Percentiles rank a stretch among this genome's conserved stretches.
phyloP scores from a whole-genome alignment of 2,329 filamentous ascomycete genomes.

The Epichloe sibirici region DNA sequence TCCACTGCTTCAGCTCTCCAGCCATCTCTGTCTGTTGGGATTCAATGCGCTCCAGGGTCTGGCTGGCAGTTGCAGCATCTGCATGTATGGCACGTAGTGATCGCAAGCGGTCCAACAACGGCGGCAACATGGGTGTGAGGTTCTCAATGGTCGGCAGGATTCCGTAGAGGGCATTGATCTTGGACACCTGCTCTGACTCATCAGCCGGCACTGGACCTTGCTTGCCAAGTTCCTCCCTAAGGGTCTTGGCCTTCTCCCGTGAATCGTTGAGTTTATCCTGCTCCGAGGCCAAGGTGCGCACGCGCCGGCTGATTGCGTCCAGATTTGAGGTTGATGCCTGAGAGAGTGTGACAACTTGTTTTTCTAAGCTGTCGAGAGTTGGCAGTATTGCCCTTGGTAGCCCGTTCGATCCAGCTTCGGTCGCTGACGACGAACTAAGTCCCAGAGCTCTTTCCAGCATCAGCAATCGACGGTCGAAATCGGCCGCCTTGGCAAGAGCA shows the following conservation, averaged over 20 bases:
- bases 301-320: conserved; percentile 57
- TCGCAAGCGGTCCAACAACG: conserved; percentile 72
- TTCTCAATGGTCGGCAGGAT: conserved; percentile 81
- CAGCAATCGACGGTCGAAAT: conserved; percentile 74
- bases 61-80: conserved; percentile 70
- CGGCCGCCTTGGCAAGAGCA: conserved; percentile 66
- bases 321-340: conserved; percentile 61
- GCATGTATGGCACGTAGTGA: conserved; percentile 77
- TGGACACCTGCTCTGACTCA: conserved; percentile 62
- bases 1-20: conserved; percentile 76
- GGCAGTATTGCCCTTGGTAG: conserved; percentile 63
- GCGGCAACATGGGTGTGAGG: conserved; percentile 71
- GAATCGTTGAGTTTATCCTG: conserved; percentile 59
- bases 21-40: conserved; percentile 71
- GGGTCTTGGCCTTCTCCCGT: conserved; percentile 47
- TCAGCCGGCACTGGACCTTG: conserved; percentile 31
- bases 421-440: conserved; percentile 55
- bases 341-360: conserved; percentile 64
- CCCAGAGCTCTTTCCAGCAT: conserved; percentile 73
- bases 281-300: conserved; percentile 59
- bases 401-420: conserved; percentile 46
- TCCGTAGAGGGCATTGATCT: conserved; percentile 85
- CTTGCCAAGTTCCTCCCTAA: conserved; percentile 45
- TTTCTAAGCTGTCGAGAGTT: conserved; percentile 67
- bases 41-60: conserved; percentile 67